Evolutionary conservation across 768 basidiomycete genomes (phyloP), one percentile per base, ranked within the genome.

Genomic region (Terana coerulea): DNA sequence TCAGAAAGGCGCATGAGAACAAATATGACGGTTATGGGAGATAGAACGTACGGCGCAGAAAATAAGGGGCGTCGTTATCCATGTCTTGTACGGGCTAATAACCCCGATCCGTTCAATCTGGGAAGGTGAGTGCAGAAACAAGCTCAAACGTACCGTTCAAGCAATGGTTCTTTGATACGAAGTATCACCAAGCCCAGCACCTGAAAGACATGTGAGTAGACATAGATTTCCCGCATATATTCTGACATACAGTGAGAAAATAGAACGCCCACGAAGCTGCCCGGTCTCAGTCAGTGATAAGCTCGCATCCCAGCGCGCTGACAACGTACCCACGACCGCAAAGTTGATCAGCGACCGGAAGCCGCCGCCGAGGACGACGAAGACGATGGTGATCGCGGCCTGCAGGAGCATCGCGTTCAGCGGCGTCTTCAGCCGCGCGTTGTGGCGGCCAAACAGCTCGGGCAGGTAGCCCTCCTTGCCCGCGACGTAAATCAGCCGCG

Each of bases 311-410:
- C 33, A 8, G 14, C 34, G 21, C 3, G 10, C 30, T 35, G 22
- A 15, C 8, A 15, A 49, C 47, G 17, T 31, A 54, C 53, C 53
- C 12, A 92, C 86, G 17, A 90, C 87, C 14, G 88, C 88, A 65
- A 95, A 95, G 65, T 93, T 95, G 62, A 95, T 85, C 40, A 98
- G 69, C 10, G 86, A 84, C 51, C 89, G 76, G 61, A 98, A 98
- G 1, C 93, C 92, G 26, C 92, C 92, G 10, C 95, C 94, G 54
- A 95, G 67, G 47, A 88, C 61, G 55, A 98, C 86, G 67, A 94
- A 97, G 15, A 75, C 62, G 17, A 82, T 82, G 3, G 92, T 90
- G 45, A 98, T 72, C 2, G 61, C 66, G 0, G 88, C 79, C 64
- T 97, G 90, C 22, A 98, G 73, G 17, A 88, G 68, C 50, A 93